Percentiles rank a stretch among this genome's conserved stretches.
Evolutionary conservation across 2,329 filamentous ascomycete species (phyloP).

Genomic region (Eutypella sp.): DNA sequence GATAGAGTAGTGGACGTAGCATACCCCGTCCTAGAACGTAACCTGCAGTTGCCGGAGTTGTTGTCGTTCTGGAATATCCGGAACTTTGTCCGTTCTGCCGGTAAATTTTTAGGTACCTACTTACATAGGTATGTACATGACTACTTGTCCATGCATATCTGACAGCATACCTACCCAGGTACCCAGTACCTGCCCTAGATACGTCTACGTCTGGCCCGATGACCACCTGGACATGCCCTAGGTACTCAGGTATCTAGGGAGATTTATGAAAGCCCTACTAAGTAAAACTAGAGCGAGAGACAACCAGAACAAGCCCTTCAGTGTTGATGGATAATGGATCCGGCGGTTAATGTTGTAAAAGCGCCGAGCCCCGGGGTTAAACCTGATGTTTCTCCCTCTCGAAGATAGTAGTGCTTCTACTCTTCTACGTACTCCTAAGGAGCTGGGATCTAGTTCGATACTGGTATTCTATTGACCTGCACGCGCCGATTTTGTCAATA

Average conservation of each 20-base stretch:
- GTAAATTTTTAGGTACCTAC: neutral
- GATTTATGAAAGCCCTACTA: neutral
- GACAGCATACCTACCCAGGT: too few species aligned
- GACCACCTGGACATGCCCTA: too few species aligned
- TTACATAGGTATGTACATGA: too few species aligned
- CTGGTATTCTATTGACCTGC: too few species aligned
- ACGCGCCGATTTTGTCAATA: too few species aligned
- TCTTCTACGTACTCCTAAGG: too few species aligned
- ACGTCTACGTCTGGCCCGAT: neutral
- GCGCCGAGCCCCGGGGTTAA: neutral
- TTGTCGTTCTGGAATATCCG: neutral
- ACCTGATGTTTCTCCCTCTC: neutral
- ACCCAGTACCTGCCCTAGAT: too few species aligned
- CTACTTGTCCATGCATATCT: too few species aligned
- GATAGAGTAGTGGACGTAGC: neutral
- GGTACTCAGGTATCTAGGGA: too few species aligned
- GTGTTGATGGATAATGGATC: neutral
- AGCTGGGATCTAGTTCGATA: too few species aligned
- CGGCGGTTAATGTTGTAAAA: neutral
- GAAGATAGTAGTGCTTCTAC: too few species aligned
- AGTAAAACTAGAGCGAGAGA: neutral
- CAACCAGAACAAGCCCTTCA: too few species aligned
- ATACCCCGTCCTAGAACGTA: neutral
- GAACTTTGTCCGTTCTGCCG: neutral
- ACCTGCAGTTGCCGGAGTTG: neutral